These are phyloP conservation scores for Crithidia fasciculata DNA, from an alignment of 208 protist genomes.

Conservation along the genomic window DNA sequence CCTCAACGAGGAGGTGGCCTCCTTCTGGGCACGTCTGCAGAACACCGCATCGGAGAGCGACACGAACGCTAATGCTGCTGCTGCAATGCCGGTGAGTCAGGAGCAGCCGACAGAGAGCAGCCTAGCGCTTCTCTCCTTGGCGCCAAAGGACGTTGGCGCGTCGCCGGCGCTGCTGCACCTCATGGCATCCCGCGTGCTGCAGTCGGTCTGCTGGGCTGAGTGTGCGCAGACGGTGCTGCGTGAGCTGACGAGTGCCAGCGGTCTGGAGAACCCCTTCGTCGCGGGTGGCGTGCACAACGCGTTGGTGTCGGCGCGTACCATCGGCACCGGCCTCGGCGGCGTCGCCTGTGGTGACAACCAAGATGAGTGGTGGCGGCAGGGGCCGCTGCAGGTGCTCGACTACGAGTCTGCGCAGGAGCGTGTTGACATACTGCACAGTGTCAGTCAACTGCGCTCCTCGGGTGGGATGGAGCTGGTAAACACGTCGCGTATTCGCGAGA, in stretches of 20 bases:
- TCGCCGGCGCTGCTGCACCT: constrained; percentile 19
- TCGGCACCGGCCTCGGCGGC: background rate
- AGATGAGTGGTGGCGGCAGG: constrained; percentile 26
- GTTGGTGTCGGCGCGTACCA: constrained; percentile 12
- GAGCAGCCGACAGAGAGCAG: constrained; percentile 1
- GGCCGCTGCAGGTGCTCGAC: constrained; percentile 37
- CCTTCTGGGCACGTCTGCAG: constrained; percentile 35
- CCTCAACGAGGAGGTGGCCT: constrained; percentile 21
- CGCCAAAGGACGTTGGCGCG: background rate
- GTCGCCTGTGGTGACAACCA: background rate
- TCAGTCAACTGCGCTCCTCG: constrained; percentile 15
- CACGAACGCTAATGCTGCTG: background rate
- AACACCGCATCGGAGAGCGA: background rate
- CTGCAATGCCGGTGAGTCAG: background rate
- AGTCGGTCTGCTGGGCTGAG: constrained; percentile 36
- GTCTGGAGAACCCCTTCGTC: constrained; percentile 24
- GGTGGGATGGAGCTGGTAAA: constrained; percentile 20
- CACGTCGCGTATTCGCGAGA: constrained; percentile 26
- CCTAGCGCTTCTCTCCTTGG: constrained; percentile 8
- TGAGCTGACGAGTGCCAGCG: constrained; percentile 26
- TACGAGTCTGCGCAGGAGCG: constrained; percentile 39
- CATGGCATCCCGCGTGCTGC: constrained; percentile 29
- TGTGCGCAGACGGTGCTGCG: constrained; percentile 36
- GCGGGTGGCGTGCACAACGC: constrained; percentile 33
- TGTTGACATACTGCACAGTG: constrained; percentile 25